Percentiles rank a stretch among this genome's conserved stretches.
Evolutionary conservation across 2,329 filamentous ascomycete genomes (phyloP).

Genomic region (Blastomyces emzantsi): DNA sequence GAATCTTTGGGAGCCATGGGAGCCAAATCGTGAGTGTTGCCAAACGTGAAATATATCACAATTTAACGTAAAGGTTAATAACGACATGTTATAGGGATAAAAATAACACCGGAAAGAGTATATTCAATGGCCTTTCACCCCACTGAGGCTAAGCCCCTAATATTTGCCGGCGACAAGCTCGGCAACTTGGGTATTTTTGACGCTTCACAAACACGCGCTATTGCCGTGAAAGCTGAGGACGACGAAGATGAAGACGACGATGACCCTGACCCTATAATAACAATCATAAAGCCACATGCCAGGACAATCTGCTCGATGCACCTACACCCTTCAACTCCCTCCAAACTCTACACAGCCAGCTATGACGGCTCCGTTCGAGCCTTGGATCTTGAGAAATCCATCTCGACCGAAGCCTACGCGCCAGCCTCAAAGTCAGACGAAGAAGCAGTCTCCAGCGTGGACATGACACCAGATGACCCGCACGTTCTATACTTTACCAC

Average conservation of each 20-base stretch:
- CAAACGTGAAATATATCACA: neutral
- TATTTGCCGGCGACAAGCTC: constrained; percentile 92
- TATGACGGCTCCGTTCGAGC: constrained; percentile 91
- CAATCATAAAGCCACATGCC: constrained; percentile 81
- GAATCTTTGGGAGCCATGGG: constrained; percentile 72
- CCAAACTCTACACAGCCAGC: constrained; percentile 71
- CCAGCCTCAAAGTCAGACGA: constrained; percentile 62
- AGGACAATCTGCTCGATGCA: constrained; percentile 80
- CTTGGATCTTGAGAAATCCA: constrained; percentile 70
- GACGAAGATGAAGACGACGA: constrained; percentile 60
- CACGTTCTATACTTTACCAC: constrained; percentile 81
- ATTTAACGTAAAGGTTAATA: neutral
- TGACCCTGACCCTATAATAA: constrained; percentile 64
- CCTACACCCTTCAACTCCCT: constrained; percentile 63
- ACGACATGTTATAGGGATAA: constrained; percentile 56
- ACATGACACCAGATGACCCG: constrained; percentile 62
- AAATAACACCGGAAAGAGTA: constrained; percentile 77
- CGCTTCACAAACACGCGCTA: constrained; percentile 58
- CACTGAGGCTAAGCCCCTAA: constrained; percentile 69
- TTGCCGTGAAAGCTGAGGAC: constrained; percentile 45
- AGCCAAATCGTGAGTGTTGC: constrained; percentile 57
- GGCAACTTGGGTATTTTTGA: constrained; percentile 88
- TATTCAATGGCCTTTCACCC: constrained; percentile 89
- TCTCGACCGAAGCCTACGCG: constrained; percentile 72
- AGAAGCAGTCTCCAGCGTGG: constrained; percentile 72